These are phyloP conservation scores for Dendrothele bispora DNA, from an alignment of 768 basidiomycete genomes.

Conservation along the genomic window DNA sequence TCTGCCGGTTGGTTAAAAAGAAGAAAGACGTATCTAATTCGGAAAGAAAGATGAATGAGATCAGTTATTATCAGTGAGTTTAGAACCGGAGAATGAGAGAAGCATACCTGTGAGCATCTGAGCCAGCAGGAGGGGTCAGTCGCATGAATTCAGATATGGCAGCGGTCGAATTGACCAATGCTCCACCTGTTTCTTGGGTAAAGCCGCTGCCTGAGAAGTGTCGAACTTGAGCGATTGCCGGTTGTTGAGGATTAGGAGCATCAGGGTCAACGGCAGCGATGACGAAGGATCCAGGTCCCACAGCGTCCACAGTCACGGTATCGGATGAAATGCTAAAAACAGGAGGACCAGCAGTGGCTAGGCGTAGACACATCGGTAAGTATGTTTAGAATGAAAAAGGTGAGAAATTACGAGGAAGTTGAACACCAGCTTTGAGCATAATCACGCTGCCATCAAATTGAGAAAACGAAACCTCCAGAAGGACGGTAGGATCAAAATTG, in stretches of 20 bases:
- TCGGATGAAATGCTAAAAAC: constrained; percentile 26
- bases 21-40: background rate
- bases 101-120: constrained; percentile 41
- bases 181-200: background rate
- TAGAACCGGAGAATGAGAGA: background rate
- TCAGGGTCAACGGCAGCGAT: constrained; percentile 49
- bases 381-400: background rate
- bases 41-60: too few species aligned
- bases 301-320: constrained; percentile 13
- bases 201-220: constrained; percentile 51
- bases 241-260: constrained; percentile 48
- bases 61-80: background rate
- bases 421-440: constrained; percentile 24
- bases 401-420: background rate
- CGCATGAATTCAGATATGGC: constrained; percentile 41
- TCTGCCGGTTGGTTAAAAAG: constrained; percentile 19
- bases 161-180: constrained; percentile 36
- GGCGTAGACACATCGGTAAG: background rate
- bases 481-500: constrained; percentile 21
- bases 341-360: constrained; percentile 39
- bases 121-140: constrained; percentile 41
- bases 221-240: constrained; percentile 41
- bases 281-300: constrained; percentile 42
- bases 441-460: constrained; percentile 19
- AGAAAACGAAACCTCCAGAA: constrained; percentile 26